Percentiles rank a stretch among this genome's conserved stretches.
Evolutionary conservation across 2,329 filamentous ascomycete genomes (phyloP).

Genomic region (Ophiostoma piceae): DNA sequence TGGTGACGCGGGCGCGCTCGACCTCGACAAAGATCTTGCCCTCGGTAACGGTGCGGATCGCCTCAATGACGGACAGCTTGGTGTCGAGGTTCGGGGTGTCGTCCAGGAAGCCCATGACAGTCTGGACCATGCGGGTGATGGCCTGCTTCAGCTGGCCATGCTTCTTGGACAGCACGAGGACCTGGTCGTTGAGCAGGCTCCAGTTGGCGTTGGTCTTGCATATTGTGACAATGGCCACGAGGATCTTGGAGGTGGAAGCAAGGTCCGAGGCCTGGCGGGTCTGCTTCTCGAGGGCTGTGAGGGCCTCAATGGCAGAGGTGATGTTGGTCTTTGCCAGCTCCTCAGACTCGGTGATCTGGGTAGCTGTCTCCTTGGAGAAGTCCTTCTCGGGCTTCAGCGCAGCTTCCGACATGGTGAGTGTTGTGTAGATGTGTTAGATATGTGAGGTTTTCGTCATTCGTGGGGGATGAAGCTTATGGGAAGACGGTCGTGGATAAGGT

Average conservation of each 20-base stretch:
- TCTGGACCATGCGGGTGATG: slow-evolving; percentile 98
- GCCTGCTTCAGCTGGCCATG: slow-evolving; percentile 99
- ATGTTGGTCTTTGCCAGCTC: slow-evolving; percentile 78
- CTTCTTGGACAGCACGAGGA: slow-evolving; percentile 94
- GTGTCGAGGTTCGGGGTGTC: slow-evolving; percentile 77
- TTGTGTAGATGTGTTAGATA: neutral
- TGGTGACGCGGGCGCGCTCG: slow-evolving; percentile 90
- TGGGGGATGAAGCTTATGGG: neutral
- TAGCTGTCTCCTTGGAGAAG: slow-evolving; percentile 93
- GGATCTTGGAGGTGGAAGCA: slow-evolving; percentile 82
- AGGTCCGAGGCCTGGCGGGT: slow-evolving; percentile 97
- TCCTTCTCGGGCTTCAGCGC: slow-evolving; percentile 94
- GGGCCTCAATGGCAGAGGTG: slow-evolving; percentile 86
- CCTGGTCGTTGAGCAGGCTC: slow-evolving; percentile 93
- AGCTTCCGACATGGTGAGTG: slow-evolving; percentile 68
- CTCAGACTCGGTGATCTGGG: slow-evolving; percentile 84
- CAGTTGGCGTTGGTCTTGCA: slow-evolving; percentile 91
- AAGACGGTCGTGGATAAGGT: neutral
- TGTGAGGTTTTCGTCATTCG: neutral
- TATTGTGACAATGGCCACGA: slow-evolving; percentile 85
- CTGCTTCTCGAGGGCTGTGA: slow-evolving; percentile 88
- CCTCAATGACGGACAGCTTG: slow-evolving; percentile 92
- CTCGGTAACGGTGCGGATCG: slow-evolving; percentile 90
- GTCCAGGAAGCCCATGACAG: slow-evolving; percentile 86
- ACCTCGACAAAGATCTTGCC: slow-evolving; percentile 99